phyloP scores from a whole-genome alignment of 2,329 filamentous ascomycete species.

The Aspergillus carbonarius region DNA sequence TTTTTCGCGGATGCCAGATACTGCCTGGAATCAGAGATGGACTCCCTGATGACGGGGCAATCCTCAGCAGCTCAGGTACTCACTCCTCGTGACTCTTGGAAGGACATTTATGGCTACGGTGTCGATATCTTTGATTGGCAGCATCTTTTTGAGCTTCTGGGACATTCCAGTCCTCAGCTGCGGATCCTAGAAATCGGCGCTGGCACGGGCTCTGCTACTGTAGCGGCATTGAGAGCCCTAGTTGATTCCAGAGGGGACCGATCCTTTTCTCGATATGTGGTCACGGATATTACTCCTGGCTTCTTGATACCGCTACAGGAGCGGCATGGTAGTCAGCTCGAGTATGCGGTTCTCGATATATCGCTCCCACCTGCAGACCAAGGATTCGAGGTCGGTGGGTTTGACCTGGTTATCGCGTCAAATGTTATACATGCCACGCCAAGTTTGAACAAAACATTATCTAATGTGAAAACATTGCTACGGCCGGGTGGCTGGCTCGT shows the following conservation, averaged over 20 bases:
- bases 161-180: slow-evolving; percentile 25
- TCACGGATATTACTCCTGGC: slow-evolving; percentile 30
- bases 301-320: slow-evolving; percentile 27
- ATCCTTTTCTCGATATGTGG: slow-evolving; percentile 25
- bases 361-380: slow-evolving; percentile 28
- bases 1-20: not conserved
- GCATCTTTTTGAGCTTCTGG: slow-evolving; percentile 15
- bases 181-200: slow-evolving; percentile 29
- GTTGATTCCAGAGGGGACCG: not conserved
- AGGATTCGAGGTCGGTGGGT: slow-evolving; percentile 28
- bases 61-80: not conserved
- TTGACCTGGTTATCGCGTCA: slow-evolving; percentile 36
- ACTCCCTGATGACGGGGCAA: not conserved
- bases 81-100: not conserved
- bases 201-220: slow-evolving; percentile 29
- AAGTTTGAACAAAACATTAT: not conserved
- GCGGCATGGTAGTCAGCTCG: slow-evolving; percentile 25
- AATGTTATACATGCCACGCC: slow-evolving; percentile 29
- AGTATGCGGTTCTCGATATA: slow-evolving; percentile 34
- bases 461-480: slow-evolving; percentile 27
- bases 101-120: not conserved
- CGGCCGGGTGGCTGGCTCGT: slow-evolving; percentile 48
- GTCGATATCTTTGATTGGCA: not conserved
- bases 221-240: slow-evolving; percentile 14
- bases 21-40: not conserved